Percentiles rank a stretch among this genome's conserved stretches.
Evolutionary conservation across 2,329 filamentous ascomycete species (phyloP).

Genomic region (Coleophoma eucalyptorum): DNA sequence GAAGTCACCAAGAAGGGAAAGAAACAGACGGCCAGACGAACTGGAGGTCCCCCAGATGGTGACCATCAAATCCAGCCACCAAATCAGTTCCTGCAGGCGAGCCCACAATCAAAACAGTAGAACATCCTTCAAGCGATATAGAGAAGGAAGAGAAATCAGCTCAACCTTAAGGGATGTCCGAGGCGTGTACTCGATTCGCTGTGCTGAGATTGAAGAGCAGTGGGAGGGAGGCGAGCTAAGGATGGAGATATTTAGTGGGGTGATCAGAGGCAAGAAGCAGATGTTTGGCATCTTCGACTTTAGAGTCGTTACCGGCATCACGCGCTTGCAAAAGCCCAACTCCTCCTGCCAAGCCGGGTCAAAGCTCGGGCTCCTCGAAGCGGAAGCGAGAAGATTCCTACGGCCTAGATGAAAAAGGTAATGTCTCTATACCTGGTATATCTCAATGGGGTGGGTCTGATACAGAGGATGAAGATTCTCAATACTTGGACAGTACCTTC

Average conservation of each 20-base stretch:
- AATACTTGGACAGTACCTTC: slow-evolving; percentile 7
- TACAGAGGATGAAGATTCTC: not conserved
- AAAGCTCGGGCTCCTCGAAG: not conserved
- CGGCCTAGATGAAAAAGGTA: slow-evolving; percentile 7
- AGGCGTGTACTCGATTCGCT: slow-evolving; percentile 9
- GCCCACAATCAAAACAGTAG: no score
- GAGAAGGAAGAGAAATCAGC: no score
- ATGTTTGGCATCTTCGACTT: slow-evolving; percentile 14
- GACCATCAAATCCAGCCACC: no score
- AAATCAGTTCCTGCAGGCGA: no score
- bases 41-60: no score
- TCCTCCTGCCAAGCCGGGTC: slow-evolving; percentile 3
- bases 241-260: slow-evolving; percentile 10
- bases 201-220: slow-evolving; percentile 5
- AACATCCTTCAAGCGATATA: no score
- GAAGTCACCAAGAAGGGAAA: not conserved
- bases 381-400: slow-evolving; percentile 8
- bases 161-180: slow-evolving; percentile 8
- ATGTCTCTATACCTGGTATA: slow-evolving; percentile 4
- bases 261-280: slow-evolving; percentile 7
- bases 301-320: slow-evolving; percentile 10
- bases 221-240: slow-evolving; percentile 5
- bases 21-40: no score
- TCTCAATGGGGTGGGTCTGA: not conserved
- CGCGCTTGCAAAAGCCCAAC: slow-evolving; percentile 16